Base-by-base conservation (phyloP, 2,329 filamentous ascomycete genomes). In the Berkeleyomyces rouxiae region DNA sequence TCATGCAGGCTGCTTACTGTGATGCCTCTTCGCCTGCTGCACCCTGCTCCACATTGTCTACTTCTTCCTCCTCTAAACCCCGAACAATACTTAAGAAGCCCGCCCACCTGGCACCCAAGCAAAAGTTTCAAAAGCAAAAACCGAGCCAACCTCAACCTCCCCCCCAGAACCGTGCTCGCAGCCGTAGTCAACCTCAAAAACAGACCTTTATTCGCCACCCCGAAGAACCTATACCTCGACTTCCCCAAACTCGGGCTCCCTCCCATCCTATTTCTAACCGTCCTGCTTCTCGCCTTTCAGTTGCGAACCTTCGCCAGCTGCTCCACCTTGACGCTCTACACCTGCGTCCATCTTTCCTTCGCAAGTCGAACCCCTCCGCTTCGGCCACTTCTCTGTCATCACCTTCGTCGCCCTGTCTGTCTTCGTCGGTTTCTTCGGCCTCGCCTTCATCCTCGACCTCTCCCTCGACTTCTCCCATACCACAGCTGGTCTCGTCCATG, bases 241-340 rank as follows among this genome's bases (percentile, higher is more conserved):
- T 53, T 13, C 49, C 49, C 33, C 49, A 53, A 53, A 53, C 49
- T 53, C 49, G 49, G 9, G 49, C 16, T 33, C 11, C 49, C 13
- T 53, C 49, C 13, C 23, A 37, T 36, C 10, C 49, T 53, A 11
- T 31, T 4, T 11, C 16, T 10, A 53, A 7, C 49, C 7, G 3
- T 5, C 23, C 49, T 1, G n/a, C 59, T 23, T 62, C 59, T 37
- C 59, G 63, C 13, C 63, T 61, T 46, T 59, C 59, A 7, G 59
- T 59, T 62, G 31, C 62, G 51, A 64, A 64, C 59, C 53, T 64
- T 31, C 63, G 63, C 40, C 53, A 51, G 37, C 44, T 64, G 10
- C 37, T 64, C 36, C 53, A 62, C 62, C 51, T 64, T 51, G 63
- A 64, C 59, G 57, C 37, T 39, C 43, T 64, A 10, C 51, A 64